phyloP scores from a whole-genome alignment of 1,284 basidiomycete genomes.

The Trametes polyzona region DNA sequence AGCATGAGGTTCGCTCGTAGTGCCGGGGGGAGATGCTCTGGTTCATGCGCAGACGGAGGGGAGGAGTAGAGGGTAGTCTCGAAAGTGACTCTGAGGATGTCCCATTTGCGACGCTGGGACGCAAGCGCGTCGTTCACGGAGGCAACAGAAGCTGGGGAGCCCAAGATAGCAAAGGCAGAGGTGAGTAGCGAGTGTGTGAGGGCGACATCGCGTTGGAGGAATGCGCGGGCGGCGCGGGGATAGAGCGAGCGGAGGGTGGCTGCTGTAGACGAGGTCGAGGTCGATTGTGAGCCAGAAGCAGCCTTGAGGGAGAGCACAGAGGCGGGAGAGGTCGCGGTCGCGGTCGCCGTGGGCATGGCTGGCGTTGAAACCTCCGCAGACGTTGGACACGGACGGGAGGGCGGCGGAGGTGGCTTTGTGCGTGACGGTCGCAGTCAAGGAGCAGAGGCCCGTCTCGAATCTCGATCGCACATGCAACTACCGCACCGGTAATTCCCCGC shows the following conservation, averaged over 20 bases:
- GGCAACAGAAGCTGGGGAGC: conserved; percentile 45
- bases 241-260: conserved; percentile 70
- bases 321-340: conserved; percentile 20
- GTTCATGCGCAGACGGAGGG: conserved; percentile 46
- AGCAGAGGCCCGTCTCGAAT: too few species aligned
- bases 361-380: neutral
- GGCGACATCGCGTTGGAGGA: conserved; percentile 68
- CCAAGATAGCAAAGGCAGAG: conserved; percentile 67
- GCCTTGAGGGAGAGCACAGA: conserved; percentile 29
- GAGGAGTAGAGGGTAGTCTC: conserved; percentile 73
- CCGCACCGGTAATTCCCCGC: neutral
- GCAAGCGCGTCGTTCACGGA: conserved; percentile 48
- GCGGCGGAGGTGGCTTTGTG: neutral
- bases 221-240: conserved; percentile 73
- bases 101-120: conserved; percentile 75
- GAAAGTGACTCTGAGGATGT: conserved; percentile 79
- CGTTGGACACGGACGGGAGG: neutral
- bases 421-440: neutral
- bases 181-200: conserved; percentile 66
- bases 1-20: conserved; percentile 57
- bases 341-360: conserved; percentile 32
- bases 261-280: conserved; percentile 38
- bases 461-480: neutral
- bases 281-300: neutral
- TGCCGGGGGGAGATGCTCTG: conserved; percentile 48